A percentile compares a stretch with the other conserved stretches of the same genome.
Conservation (phyloP, 306 rosid species). For the Lupinus albus region DNA sequence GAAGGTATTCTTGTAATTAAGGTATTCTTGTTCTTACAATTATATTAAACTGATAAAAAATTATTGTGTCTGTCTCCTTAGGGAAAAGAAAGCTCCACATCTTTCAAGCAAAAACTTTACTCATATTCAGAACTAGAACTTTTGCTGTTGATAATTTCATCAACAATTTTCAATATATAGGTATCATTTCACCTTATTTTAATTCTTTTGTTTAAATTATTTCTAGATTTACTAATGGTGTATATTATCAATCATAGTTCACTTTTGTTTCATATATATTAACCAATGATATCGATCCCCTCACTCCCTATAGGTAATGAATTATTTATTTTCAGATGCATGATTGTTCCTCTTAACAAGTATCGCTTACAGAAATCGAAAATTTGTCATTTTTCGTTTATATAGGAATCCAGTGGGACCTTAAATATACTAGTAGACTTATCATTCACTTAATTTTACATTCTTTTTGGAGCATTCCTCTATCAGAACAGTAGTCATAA, state of each 20-base stretch:
- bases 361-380: too few species aligned
- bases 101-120: background rate
- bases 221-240: background rate
- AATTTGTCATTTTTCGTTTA: too few species aligned
- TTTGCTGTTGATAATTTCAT: too few species aligned
- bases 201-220: background rate
- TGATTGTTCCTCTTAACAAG: too few species aligned
- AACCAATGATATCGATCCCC: too few species aligned
- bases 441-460: conserved; percentile 28
- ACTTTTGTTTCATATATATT: too few species aligned
- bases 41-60: background rate
- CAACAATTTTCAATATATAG: background rate
- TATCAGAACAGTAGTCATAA: conserved; percentile 47
- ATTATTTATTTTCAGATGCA: too few species aligned
- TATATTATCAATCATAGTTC: too few species aligned
- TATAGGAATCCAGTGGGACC: too few species aligned
- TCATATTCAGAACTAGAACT: background rate
- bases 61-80: background rate
- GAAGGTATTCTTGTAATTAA: too few species aligned
- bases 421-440: too few species aligned
- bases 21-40: background rate
- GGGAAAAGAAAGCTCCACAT: background rate
- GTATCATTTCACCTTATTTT: background rate
- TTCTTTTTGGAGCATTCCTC: conserved; percentile 42
- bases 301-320: too few species aligned